These are phyloP conservation scores for Copromyces sp. DNA, from an alignment of 495 filamentous ascomycete genomes.

Conservation along the genomic window DNA sequence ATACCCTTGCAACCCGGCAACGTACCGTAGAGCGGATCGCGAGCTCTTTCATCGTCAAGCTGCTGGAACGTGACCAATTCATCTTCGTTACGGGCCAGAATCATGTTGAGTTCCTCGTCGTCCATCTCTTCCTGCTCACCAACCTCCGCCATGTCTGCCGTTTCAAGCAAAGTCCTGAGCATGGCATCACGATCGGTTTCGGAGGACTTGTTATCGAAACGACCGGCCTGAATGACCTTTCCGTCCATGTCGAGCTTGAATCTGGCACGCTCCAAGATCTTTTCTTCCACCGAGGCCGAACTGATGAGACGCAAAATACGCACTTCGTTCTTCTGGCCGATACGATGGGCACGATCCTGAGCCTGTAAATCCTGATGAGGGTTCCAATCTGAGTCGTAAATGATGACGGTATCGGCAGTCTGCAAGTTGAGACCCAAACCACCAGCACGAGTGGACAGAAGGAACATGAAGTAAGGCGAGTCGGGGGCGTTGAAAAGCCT, in stretches of 20 bases:
- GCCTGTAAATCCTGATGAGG: constrained; percentile 98
- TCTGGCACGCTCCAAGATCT: constrained; percentile 92
- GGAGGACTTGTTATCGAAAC: constrained; percentile 98
- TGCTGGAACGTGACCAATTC: constrained; percentile 61
- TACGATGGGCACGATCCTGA: constrained; percentile 99
- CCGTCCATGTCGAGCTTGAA: constrained; percentile 99
- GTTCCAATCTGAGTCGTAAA: constrained; percentile 99
- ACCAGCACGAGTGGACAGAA: constrained; percentile 97
- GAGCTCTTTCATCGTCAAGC: constrained; percentile 65
- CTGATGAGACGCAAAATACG: constrained; percentile 91
- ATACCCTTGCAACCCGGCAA: constrained; percentile 45
- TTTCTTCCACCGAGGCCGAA: constrained; percentile 95
- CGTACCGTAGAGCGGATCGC: constrained; percentile 59
- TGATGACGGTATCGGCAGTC: constrained; percentile 96
- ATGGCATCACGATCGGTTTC: constrained; percentile 97
- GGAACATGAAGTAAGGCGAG: constrained; percentile 93
- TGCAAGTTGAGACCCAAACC: constrained; percentile 94
- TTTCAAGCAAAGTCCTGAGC: constrained; percentile 81
- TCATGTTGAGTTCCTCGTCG: constrained; percentile 90
- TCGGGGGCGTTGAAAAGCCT: constrained; percentile 78
- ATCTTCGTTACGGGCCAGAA: constrained; percentile 66
- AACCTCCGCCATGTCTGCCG: constrained; percentile 75
- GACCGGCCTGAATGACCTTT: constrained; percentile 97
- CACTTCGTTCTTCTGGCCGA: constrained; percentile 98
- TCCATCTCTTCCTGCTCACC: constrained; percentile 89